Base-by-base conservation (phyloP, 306 rosid genomes). In the Dryas alaskensis region DNA sequence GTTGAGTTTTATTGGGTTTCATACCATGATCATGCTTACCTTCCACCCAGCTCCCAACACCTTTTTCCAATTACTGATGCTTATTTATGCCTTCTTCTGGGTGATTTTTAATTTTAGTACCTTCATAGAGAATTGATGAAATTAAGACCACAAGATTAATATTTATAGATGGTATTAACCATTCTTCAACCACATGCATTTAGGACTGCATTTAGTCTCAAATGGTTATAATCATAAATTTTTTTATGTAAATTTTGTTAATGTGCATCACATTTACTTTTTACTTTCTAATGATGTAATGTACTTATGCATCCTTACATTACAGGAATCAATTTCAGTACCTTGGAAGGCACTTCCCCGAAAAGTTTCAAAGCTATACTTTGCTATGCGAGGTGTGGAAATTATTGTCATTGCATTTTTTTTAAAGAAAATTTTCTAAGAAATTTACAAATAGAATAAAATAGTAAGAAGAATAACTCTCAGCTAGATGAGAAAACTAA, bases 321-420 rank as follows among this genome's bases (percentile, higher is more conserved):
- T 75, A 31, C 87, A 95, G 97, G 92, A 86, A 83, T 91, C 98
- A 74, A 58, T 90, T 70, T 90, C 89, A 19, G 89, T 95, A 51
- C 93, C 92, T 72, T 95, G 99, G 99, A 86, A 17, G 69, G 47
- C 57, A 63, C 86, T 90, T 85, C 97, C 86, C 54, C 74, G 81
- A 80, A 92, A 75, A 85, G 79, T 74, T 57, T 86, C 96, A 65
- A 92, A 92, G 84, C 79, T 92, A 22, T 92, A 83, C 84, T 95
- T 90, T 75, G 97, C 99, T 8, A 83, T 83, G 83, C 90, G 98
- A 95, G 99, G 98, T 95, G 52, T 11, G 82, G 47, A 25, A 82
- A 61, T 61, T 61, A 1, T 80, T 19, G 17, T 73, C 63, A 31
- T 50, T 45, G 49, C 5, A 12, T 27, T 40, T 69, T 39, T 74